Evolutionary conservation across 345 rosid genomes (phyloP).

Genomic region (Viola odorata): DNA sequence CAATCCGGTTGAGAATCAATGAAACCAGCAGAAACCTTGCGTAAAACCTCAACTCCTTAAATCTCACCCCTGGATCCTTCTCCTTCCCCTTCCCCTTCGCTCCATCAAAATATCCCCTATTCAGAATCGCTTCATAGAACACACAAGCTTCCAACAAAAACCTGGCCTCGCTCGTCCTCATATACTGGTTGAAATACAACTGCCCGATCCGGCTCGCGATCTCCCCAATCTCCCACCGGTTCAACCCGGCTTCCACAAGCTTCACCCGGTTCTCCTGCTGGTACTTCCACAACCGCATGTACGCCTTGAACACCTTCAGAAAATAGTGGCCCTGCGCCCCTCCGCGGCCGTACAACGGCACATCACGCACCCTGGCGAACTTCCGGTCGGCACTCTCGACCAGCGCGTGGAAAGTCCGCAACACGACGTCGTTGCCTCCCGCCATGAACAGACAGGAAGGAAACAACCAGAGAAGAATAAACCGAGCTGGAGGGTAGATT

Average conservation of each 20-base stretch:
- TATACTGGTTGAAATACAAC: conserved; percentile 88
- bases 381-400: conserved; percentile 91
- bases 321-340: conserved; percentile 50
- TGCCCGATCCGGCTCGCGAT: conserved; percentile 99
- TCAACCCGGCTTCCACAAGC: conserved; percentile 71
- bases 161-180: conserved; percentile 84
- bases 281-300: conserved; percentile 92
- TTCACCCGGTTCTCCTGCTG: conserved; percentile 74
- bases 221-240: conserved; percentile 99
- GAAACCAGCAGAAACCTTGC: conserved; percentile 84
- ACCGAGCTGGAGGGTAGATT: too few relatives aligned
- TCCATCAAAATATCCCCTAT: conserved; percentile 71
- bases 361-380: conserved; percentile 80
- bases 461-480: too few relatives aligned
- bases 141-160: conserved; percentile 83
- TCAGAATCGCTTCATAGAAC: conserved; percentile 86
- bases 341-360: conserved; percentile 52
- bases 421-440: conserved; percentile 43
- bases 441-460: conserved; percentile 10
- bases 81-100: conserved; percentile 17
- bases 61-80: conserved; percentile 63
- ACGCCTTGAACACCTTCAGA: conserved; percentile 84
- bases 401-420: conserved; percentile 57
- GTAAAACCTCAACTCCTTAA: conserved; percentile 82
- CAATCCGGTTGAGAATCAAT: conserved; percentile 59